These are phyloP conservation scores for Colletotrichum sp. DNA, from an alignment of 2,329 filamentous ascomycete species.

Conservation along the genomic window DNA sequence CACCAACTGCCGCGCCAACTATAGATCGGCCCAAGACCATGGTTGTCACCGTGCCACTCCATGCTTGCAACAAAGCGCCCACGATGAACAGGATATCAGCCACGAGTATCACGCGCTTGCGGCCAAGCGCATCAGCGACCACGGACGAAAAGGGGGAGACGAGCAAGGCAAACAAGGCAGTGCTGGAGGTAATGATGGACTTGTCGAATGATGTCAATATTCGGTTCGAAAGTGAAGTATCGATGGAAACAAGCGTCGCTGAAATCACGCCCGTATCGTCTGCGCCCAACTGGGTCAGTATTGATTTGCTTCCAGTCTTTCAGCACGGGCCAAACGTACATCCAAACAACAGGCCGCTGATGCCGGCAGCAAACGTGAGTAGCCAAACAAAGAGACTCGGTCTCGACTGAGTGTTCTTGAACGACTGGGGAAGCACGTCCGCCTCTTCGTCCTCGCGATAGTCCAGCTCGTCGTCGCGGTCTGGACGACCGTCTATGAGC, in stretches of 20 bases:
- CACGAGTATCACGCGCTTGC: slow-evolving; percentile 65
- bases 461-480: slow-evolving; percentile 30
- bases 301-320: neutral
- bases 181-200: slow-evolving; percentile 73
- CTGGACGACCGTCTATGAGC: slow-evolving; percentile 22
- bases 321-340: slow-evolving; percentile 50
- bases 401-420: slow-evolving; percentile 9
- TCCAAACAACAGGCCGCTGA: slow-evolving; percentile 71
- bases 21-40: slow-evolving; percentile 74
- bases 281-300: slow-evolving; percentile 29
- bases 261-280: slow-evolving; percentile 74
- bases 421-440: slow-evolving; percentile 19
- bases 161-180: slow-evolving; percentile 68
- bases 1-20: slow-evolving; percentile 75
- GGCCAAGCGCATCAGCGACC: slow-evolving; percentile 66
- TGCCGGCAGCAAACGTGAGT: slow-evolving; percentile 68
- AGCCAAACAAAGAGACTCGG: slow-evolving; percentile 63
- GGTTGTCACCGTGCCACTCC: slow-evolving; percentile 56
- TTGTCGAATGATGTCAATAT: slow-evolving; percentile 68
- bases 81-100: slow-evolving; percentile 71
- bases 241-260: slow-evolving; percentile 69
- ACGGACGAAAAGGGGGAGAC: slow-evolving; percentile 68
- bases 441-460: slow-evolving; percentile 31
- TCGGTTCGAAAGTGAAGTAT: slow-evolving; percentile 60
- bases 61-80: slow-evolving; percentile 71